Evolutionary conservation across 2,329 filamentous ascomycete genomes (phyloP).

Genomic region (Ilyonectria robusta): DNA sequence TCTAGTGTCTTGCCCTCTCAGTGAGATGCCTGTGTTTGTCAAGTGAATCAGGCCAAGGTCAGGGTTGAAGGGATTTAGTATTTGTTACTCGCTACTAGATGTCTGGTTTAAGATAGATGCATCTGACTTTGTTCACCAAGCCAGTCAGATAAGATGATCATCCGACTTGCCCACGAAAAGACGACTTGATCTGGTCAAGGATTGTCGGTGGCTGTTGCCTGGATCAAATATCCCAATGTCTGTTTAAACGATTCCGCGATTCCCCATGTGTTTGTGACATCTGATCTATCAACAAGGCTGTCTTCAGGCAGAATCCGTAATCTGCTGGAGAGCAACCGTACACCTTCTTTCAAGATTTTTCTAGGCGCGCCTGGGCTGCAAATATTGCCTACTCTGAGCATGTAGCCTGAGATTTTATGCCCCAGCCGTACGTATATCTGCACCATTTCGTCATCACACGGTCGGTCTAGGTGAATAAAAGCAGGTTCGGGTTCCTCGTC

Average conservation of each 20-base stretch:
- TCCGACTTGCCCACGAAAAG: too few relatives aligned
- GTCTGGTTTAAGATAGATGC: too few relatives aligned
- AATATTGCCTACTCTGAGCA: constrained; percentile 34
- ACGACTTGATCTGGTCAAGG: neutral
- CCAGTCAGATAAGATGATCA: neutral
- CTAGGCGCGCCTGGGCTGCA: constrained; percentile 25
- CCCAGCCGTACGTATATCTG: constrained; percentile 36
- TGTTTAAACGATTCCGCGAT: constrained; percentile 7
- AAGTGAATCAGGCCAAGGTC: too few relatives aligned
- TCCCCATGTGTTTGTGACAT: neutral
- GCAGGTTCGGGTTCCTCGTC: constrained; percentile 30
- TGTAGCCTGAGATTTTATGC: constrained; percentile 35
- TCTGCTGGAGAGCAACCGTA: constrained; percentile 24
- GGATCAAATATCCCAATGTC: neutral
- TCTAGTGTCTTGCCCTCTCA: neutral
- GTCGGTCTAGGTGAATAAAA: constrained; percentile 37
- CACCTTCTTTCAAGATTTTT: constrained; percentile 35
- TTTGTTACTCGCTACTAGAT: neutral
- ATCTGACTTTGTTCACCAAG: neutral
- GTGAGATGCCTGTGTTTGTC: constrained; percentile 19
- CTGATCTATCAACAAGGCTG: neutral
- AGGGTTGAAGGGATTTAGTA: neutral
- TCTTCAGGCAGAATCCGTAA: neutral
- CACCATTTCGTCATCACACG: constrained; percentile 41
- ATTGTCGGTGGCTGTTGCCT: neutral